A percentile compares a stretch with the other conserved stretches of the same genome.
Conservation (phyloP, 2,329 filamentous ascomycete genomes). For the Fulvia fulva region DNA sequence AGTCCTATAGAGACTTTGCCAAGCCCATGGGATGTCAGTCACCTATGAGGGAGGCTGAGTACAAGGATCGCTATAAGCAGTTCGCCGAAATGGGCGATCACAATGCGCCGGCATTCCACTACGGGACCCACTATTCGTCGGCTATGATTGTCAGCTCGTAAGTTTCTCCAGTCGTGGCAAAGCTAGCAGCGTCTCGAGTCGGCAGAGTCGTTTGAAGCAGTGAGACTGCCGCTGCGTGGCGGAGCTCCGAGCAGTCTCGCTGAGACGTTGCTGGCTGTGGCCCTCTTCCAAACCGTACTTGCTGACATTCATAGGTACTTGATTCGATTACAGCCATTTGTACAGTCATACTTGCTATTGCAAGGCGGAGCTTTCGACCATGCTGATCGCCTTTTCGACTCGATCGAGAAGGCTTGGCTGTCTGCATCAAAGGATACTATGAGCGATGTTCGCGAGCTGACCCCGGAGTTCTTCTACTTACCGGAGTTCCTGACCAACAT, state of each 20-base stretch:
- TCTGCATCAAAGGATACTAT: conserved; percentile 87
- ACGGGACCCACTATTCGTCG: conserved; percentile 97
- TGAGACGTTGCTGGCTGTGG: too few relatives aligned
- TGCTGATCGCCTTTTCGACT: conserved; percentile 91
- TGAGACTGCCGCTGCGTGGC: too few relatives aligned
- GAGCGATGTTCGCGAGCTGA: conserved; percentile 90
- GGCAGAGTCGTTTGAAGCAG: too few relatives aligned
- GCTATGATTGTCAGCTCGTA: conserved; percentile 97
- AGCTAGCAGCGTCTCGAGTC: too few relatives aligned
- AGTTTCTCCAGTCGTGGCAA: too few relatives aligned
- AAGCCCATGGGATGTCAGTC: conserved; percentile 97
- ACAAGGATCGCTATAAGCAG: conserved; percentile 77
- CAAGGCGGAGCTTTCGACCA: conserved; percentile 97
- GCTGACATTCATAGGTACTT: too few relatives aligned
- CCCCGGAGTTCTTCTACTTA: conserved; percentile 94
- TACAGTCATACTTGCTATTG: conserved; percentile 88
- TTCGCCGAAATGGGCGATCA: conserved; percentile 85
- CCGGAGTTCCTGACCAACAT: conserved; percentile 93
- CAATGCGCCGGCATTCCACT: conserved; percentile 78
- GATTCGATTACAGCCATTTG: conserved; percentile 91
- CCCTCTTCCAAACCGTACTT: too few relatives aligned
- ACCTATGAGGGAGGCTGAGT: conserved; percentile 68
- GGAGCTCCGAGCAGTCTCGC: too few relatives aligned
- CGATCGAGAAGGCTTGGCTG: conserved; percentile 83
- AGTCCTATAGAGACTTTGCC: conserved; percentile 82